Conservation (phyloP, 2,329 filamentous ascomycete species). For the Whalleya microplaca region DNA sequence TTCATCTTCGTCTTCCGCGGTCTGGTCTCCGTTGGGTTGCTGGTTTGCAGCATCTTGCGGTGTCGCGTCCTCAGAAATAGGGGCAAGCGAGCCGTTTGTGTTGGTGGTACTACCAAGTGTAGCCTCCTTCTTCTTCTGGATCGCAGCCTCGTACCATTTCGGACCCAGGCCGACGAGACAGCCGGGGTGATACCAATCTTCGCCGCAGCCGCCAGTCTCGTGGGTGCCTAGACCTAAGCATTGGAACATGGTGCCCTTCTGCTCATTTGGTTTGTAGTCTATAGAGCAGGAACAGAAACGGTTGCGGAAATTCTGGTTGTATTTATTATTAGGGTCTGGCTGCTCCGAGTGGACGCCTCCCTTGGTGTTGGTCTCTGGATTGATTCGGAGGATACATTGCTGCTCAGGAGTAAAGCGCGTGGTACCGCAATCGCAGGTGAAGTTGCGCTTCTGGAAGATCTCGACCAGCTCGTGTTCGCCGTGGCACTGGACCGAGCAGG, state of each 20-base stretch:
- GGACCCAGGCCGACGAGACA: slow-evolving; percentile 83
- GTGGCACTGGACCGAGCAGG: slow-evolving; percentile 95
- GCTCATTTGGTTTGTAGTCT: slow-evolving; percentile 83
- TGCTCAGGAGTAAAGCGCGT: slow-evolving; percentile 70
- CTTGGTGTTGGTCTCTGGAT: slow-evolving; percentile 73
- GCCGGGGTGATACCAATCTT: slow-evolving; percentile 97
- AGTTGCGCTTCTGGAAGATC: slow-evolving; percentile 93
- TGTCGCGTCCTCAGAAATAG: slow-evolving; percentile 54
- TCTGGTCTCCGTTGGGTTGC: slow-evolving; percentile 29
- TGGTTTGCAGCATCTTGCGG: slow-evolving; percentile 25
- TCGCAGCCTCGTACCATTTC: slow-evolving; percentile 62
- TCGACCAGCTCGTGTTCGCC: slow-evolving; percentile 94
- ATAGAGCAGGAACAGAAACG: slow-evolving; percentile 88
- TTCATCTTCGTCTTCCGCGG: slow-evolving; percentile 50
- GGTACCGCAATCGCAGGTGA: slow-evolving; percentile 95
- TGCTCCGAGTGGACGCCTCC: slow-evolving; percentile 78
- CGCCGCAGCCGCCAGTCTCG: slow-evolving; percentile 86
- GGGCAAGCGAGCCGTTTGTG: slow-evolving; percentile 40
- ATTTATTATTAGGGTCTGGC: slow-evolving; percentile 75
- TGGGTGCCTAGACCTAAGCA: slow-evolving; percentile 82
- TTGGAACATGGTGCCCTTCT: slow-evolving; percentile 98
- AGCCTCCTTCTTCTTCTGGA: slow-evolving; percentile 44
- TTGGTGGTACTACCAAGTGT: slow-evolving; percentile 13
- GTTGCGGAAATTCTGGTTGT: slow-evolving; percentile 96
- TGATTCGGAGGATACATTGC: slow-evolving; percentile 75